These are phyloP conservation scores for Alternaria infectoria DNA, from an alignment of 2,329 filamentous ascomycete genomes.

Conservation along the genomic window DNA sequence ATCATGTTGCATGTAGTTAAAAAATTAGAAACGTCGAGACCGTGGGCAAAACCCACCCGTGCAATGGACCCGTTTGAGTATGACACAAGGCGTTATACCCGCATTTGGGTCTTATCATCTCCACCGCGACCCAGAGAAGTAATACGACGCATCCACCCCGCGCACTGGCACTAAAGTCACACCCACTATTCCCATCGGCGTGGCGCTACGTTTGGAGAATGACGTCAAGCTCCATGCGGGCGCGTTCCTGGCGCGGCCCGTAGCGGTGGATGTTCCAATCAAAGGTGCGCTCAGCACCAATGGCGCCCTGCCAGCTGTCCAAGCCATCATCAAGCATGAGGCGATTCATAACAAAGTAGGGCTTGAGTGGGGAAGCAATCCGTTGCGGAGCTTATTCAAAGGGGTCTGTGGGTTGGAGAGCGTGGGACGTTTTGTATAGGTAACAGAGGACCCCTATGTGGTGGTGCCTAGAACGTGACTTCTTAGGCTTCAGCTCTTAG, in stretches of 20 bases:
- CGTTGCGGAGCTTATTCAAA: conserved; percentile 18
- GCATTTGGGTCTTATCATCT: conserved; percentile 8
- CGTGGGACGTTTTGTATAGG: conserved; percentile 23
- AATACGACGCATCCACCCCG: conserved; percentile 11
- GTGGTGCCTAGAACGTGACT: conserved; percentile 18
- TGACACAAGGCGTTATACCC: conserved; percentile 8
- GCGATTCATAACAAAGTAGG: conserved; percentile 16
- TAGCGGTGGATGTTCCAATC: conserved; percentile 32
- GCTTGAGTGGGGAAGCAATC: conserved; percentile 13
- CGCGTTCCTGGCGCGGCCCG: conserved; percentile 34
- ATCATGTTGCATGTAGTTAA: not conserved
- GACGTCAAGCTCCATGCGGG: conserved; percentile 34
- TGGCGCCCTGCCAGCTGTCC: conserved; percentile 46
- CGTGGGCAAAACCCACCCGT: not conserved
- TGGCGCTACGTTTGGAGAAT: conserved; percentile 15
- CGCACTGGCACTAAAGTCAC: conserved; percentile 17
- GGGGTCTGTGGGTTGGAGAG: conserved; percentile 9
- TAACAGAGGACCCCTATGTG: conserved; percentile 8
- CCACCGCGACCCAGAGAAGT: conserved; percentile 15
- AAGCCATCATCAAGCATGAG: conserved; percentile 41
- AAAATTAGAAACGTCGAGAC: not conserved
- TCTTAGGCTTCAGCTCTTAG: not conserved
- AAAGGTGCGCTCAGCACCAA: conserved; percentile 33
- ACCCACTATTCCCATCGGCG: conserved; percentile 1
- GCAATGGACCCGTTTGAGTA: conserved; percentile 1